Conservation (phyloP, 176 grass and related monocot genomes). For the Zea luxurians region DNA sequence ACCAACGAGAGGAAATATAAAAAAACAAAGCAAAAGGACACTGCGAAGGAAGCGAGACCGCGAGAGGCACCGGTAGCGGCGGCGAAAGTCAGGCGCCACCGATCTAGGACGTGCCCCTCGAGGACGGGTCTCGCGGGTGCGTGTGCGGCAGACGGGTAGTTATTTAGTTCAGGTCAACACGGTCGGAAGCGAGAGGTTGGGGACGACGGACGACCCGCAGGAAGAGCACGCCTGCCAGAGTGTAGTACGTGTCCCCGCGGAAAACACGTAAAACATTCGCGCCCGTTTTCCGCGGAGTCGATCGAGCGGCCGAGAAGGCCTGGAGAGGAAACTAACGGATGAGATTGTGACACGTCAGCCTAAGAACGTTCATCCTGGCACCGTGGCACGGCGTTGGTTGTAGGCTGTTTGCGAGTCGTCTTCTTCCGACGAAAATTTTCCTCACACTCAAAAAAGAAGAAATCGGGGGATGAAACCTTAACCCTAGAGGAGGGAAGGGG, state of each 20-base stretch:
- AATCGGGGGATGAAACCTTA: slow-evolving; percentile 24
- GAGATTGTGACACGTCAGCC: neutral
- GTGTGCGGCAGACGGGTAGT: neutral
- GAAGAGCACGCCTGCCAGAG: too few species aligned
- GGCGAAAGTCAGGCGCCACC: slow-evolving; percentile 26
- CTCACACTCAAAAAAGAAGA: too few species aligned
- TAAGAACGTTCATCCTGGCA: too few species aligned
- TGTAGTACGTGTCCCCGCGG: neutral
- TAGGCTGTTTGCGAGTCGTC: neutral
- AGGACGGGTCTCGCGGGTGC: slow-evolving; percentile 12
- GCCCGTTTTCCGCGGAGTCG: neutral
- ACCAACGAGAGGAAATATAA: neutral
- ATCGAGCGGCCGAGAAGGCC: neutral
- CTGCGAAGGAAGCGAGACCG: neutral
- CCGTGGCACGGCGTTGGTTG: too few species aligned
- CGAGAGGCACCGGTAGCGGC: slow-evolving; percentile 24
- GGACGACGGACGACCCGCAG: slow-evolving; percentile 19
- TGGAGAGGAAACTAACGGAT: neutral
- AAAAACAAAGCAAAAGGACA: neutral
- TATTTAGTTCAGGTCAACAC: slow-evolving; percentile 30
- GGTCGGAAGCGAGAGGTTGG: slow-evolving; percentile 33
- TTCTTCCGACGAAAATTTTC: neutral
- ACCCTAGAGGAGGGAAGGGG: slow-evolving; percentile 18
- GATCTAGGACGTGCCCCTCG: slow-evolving; percentile 39
- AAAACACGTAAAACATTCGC: neutral